phyloP scores from a whole-genome alignment of 352 stramenopile genomes.

The Elongisporangium senticosum region DNA sequence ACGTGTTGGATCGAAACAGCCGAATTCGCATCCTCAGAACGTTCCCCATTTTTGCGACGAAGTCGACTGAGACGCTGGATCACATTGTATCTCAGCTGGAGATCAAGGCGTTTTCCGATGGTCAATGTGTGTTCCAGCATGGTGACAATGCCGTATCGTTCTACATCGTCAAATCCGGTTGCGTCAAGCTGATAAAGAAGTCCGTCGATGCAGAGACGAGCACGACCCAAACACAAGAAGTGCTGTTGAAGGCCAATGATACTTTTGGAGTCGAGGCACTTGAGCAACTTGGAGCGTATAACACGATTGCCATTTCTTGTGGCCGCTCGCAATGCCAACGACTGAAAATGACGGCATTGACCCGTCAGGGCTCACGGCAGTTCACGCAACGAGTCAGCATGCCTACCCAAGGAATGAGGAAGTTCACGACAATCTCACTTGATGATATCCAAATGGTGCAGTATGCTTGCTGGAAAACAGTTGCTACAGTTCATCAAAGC shows the following conservation, averaged over 20 bases:
- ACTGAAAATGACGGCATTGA: slow-evolving; percentile 48
- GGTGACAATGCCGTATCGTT: slow-evolving; percentile 51
- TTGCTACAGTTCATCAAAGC: too few species aligned
- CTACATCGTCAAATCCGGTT: slow-evolving; percentile 76
- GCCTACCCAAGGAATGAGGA: slow-evolving; percentile 30
- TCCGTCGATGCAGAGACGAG: slow-evolving; percentile 21
- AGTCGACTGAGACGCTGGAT: slow-evolving; percentile 61
- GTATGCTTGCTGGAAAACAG: too few species aligned
- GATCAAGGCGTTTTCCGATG: slow-evolving; percentile 70
- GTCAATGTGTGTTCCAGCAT: slow-evolving; percentile 53
- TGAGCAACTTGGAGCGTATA: slow-evolving; percentile 42
- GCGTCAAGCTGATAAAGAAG: slow-evolving; percentile 65
- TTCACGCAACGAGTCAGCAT: slow-evolving; percentile 65
- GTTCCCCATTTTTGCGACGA: slow-evolving; percentile 45
- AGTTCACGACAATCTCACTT: slow-evolving; percentile 45
- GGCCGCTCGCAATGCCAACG: slow-evolving; percentile 60
- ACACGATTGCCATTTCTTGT: slow-evolving; percentile 50
- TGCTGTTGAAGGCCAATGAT: slow-evolving; percentile 70
- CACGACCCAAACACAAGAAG: slow-evolving; percentile 27
- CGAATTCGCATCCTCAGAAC: slow-evolving; percentile 60
- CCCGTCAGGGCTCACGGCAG: slow-evolving; percentile 44
- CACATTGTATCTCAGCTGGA: slow-evolving; percentile 67
- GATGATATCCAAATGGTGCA: slow-evolving; percentile 64
- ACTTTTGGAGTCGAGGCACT: slow-evolving; percentile 66
- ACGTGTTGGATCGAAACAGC: slow-evolving; percentile 70